phyloP scores from a whole-genome alignment of 2,329 filamentous ascomycete genomes.

The Fusarium gaditjirri region DNA sequence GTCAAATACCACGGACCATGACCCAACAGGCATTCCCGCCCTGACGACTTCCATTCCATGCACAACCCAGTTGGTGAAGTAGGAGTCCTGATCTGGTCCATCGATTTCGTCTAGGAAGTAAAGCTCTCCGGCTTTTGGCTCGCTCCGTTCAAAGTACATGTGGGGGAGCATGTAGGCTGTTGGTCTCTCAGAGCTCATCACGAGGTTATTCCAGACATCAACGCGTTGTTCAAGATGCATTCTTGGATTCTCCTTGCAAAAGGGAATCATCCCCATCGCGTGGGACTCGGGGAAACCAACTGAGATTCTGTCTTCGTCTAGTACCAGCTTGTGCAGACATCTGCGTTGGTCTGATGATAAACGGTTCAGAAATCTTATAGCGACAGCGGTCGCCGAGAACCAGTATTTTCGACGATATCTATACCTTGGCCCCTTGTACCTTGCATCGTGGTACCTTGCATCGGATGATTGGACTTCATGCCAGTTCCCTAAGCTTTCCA shows the following conservation, averaged over 20 bases:
- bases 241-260: slow-evolving; percentile 16
- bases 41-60: not conserved
- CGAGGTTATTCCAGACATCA: not conserved
- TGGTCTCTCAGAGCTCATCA: fast-evolving
- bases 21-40: not conserved
- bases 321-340: not conserved
- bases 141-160: not conserved
- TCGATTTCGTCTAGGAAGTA: fast-evolving
- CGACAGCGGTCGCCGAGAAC: slow-evolving; percentile 7
- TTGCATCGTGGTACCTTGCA: too few relatives aligned
- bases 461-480: too few relatives aligned
- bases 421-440: not conserved
- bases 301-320: not conserved
- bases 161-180: fast-evolving
- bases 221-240: slow-evolving; percentile 12
- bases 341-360: not conserved
- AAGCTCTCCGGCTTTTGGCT: fast-evolving
- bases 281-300: not conserved
- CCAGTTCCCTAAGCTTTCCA: not conserved
- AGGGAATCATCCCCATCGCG: slow-evolving; percentile 1
- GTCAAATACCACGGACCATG: slow-evolving; percentile 2
- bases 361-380: slow-evolving; percentile 2
- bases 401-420: not conserved
- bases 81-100: not conserved
- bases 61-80: not conserved